These are phyloP conservation scores for Exserohilum turcica DNA, from an alignment of 2,329 filamentous ascomycete species.

Conservation along the genomic window DNA sequence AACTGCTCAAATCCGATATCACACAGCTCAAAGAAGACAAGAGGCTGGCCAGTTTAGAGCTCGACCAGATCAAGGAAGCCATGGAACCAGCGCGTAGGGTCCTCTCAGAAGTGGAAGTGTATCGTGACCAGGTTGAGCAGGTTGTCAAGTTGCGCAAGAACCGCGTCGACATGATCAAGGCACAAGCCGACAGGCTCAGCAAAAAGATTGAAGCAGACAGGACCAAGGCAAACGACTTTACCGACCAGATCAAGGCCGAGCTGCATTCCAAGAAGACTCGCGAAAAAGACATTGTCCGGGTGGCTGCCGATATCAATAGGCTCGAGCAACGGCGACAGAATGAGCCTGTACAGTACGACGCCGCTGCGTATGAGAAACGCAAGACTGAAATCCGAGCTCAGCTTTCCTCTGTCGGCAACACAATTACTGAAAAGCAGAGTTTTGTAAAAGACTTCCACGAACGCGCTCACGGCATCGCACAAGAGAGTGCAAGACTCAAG, in stretches of 20 bases:
- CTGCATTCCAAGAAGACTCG: slow-evolving; percentile 50
- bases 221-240: slow-evolving; percentile 49
- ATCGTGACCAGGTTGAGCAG: slow-evolving; percentile 62
- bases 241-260: slow-evolving; percentile 49
- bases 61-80: slow-evolving; percentile 64
- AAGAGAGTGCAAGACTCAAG: slow-evolving; percentile 36
- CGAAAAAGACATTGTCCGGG: slow-evolving; percentile 36
- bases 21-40: slow-evolving; percentile 61
- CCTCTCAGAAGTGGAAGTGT: slow-evolving; percentile 71
- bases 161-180: slow-evolving; percentile 61
- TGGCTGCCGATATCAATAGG: slow-evolving; percentile 60
- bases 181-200: slow-evolving; percentile 53
- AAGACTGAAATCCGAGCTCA: slow-evolving; percentile 64
- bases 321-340: slow-evolving; percentile 69
- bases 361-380: slow-evolving; percentile 70
- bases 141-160: slow-evolving; percentile 62
- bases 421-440: slow-evolving; percentile 52
- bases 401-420: slow-evolving; percentile 57
- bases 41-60: slow-evolving; percentile 60
- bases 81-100: slow-evolving; percentile 71
- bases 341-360: slow-evolving; percentile 69
- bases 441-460: slow-evolving; percentile 26
- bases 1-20: slow-evolving; percentile 57
- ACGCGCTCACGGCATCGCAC: slow-evolving; percentile 14
- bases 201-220: slow-evolving; percentile 43